These are phyloP conservation scores for Kwoniella europaea DNA, from an alignment of 768 basidiomycete species.

Conservation along the genomic window DNA sequence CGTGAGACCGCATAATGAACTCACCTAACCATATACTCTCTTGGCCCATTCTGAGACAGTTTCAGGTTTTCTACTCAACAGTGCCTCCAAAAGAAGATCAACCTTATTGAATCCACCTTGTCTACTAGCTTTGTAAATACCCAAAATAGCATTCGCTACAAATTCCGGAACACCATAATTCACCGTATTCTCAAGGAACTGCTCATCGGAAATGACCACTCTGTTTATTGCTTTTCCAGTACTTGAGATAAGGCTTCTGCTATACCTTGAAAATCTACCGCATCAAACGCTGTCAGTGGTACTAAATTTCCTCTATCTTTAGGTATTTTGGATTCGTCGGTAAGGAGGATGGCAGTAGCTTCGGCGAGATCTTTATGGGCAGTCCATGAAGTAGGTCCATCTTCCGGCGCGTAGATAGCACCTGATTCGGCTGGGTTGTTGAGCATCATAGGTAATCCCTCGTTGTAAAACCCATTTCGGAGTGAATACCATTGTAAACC, in stretches of 20 bases:
- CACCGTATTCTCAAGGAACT: neutral
- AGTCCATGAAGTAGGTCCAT: constrained; percentile 59
- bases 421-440: constrained; percentile 43
- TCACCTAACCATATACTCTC: neutral
- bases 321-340: constrained; percentile 18
- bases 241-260: neutral
- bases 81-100: neutral
- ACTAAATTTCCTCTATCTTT: neutral
- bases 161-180: neutral
- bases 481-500: constrained; percentile 58
- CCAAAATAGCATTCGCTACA: neutral
- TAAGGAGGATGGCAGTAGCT: constrained; percentile 58
- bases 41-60: neutral
- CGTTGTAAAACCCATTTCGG: constrained; percentile 59
- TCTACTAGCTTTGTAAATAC: constrained; percentile 7
- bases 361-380: constrained; percentile 59
- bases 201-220: neutral
- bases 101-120: constrained; percentile 5
- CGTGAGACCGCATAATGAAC: neutral
- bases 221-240: neutral
- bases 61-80: constrained; percentile 9
- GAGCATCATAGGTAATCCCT: constrained; percentile 56
- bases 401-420: constrained; percentile 50
- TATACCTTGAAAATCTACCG: neutral
- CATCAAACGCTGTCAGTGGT: neutral